Percentiles rank a stretch among this genome's conserved stretches.
Evolutionary conservation across 768 basidiomycete species (phyloP).

Genomic region (Podaxis sp.): DNA sequence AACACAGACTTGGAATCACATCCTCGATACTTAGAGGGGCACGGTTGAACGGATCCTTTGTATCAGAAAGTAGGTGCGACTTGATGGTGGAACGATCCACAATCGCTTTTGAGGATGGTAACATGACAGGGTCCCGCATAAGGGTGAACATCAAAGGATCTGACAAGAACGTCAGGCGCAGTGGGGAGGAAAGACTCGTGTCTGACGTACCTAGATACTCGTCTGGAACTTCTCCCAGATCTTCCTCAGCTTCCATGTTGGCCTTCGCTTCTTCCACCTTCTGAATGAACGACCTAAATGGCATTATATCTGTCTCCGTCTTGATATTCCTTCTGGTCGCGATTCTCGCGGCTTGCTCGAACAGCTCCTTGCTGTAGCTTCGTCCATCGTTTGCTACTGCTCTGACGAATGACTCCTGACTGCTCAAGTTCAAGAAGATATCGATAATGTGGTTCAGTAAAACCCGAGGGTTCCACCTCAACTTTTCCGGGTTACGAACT

Average conservation of each 20-base stretch:
- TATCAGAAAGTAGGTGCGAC: conserved; percentile 87
- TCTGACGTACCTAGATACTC: conserved; percentile 80
- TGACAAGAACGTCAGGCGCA: conserved; percentile 27
- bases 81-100: conserved; percentile 94
- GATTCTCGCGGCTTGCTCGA: conserved; percentile 74
- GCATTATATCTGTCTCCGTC: conserved; percentile 71
- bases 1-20: conserved; percentile 65
- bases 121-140: conserved; percentile 92
- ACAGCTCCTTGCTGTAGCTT: conserved; percentile 83
- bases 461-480: conserved; percentile 81
- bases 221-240: conserved; percentile 90
- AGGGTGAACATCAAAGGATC: conserved; percentile 89
- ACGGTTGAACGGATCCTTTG: conserved; percentile 96
- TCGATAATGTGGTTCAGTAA: conserved; percentile 86
- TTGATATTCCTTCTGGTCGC: conserved; percentile 66
- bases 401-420: conserved; percentile 72
- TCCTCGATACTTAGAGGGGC: conserved; percentile 78
- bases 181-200: conserved; percentile 5
- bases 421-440: conserved; percentile 86
- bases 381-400: conserved; percentile 94
- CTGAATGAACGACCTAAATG: conserved; percentile 65
- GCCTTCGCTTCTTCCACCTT: conserved; percentile 84
- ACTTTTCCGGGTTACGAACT: conserved; percentile 85
- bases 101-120: conserved; percentile 79
- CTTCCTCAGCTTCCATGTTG: conserved; percentile 85